Base-by-base conservation (phyloP, 306 rosid species). In the Neltuma alba region DNA sequence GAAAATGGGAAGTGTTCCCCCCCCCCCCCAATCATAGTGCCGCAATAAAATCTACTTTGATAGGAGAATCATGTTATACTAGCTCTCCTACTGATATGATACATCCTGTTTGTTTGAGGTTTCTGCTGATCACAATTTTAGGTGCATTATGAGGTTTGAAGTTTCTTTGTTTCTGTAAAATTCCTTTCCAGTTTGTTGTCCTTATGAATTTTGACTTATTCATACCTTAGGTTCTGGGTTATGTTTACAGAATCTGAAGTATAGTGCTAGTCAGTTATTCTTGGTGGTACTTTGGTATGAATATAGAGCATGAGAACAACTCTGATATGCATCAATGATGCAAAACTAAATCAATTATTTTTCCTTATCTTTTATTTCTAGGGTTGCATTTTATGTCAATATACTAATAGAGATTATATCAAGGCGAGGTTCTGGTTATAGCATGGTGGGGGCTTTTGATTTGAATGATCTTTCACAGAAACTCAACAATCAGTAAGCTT, bases 401-500 rank as follows among this genome's bases (percentile, higher is more conserved):
- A 60, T 60, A 11, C 6, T 60, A 28, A 55, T 55, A 14, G 37
- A 28, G 66, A 60, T 60, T 60, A 28, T 60, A 60, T 30, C 36
- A 60, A 28, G 30, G 37, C n/a, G 7, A 60, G 66, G 37, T 28
- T 60, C 66, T 13, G 36, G 37, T 28, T 60, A 38, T 60, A 60
- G 66, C 37, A 60, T 28, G 66, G 37, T 27, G 7, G 66, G 34
- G 37, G 37, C 13, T 21, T 60, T 60, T 48, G 23, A 48, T 5
- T 16, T 60, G 66, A 27, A 28, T 60, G 37, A 60, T 28, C 38
- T 28, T 60, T 60, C 30, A 23, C 30, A 10, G 31, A 57, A 57
- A 33, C 73, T 75, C 83, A 77, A 44, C 36, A 66, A 69, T 88
- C 77, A 89, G 97, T 94, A 89, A 78, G 91, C 81, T 38, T 68